Evolutionary conservation across 2,329 filamentous ascomycete genomes (phyloP), one percentile per base, ranked within the genome.

Genomic region (Trichoderma arundinaceum): DNA sequence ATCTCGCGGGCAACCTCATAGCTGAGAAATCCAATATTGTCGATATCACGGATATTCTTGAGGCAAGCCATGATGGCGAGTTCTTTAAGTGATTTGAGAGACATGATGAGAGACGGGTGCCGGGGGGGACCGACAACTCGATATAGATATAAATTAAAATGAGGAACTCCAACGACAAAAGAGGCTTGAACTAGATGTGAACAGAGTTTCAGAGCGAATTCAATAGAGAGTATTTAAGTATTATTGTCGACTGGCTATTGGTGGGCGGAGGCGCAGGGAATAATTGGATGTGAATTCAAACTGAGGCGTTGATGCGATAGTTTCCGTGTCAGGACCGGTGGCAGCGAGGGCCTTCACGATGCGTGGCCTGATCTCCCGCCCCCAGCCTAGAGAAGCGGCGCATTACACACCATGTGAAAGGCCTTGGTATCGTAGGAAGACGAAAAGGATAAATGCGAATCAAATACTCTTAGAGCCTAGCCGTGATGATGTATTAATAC

Each of bases 11-110:
- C 84, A 7, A 73, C 72, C 28, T 84, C 78, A 77, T 90, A 92
- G 3, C 89, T 87, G 44, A 94, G 80, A 65, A 87, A 85, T 69
- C 91, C 92, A 51, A 97, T 82, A 75, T 92, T 88, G 52, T 83
- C 83, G 64, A 97, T 83, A 64, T 80, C 74, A 61, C 78, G 77
- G 67, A 87, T 78, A 71, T 88, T 84, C 68, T 82, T 83, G 54
- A 87, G 74, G 71, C 83, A 85, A 35, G 81, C 79, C 43, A 77
- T 75, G 4, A 81, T 81, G 71, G 84, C 83, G 67, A 86, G 77
- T 7, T 83, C 81, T 53, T 82, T 73, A 1, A 89, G 79, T 38
- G 84, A 83, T 68, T 83, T 82, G 69, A 79, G 77, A 57, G 79
- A 74, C 80, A 82, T 81, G 66, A 35, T 67, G 60, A 51, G 46